Evolutionary conservation across 2,329 filamentous ascomycete genomes (phyloP), one percentile per base, ranked within the genome.

Genomic region (Ploettnerulaceae sp.): DNA sequence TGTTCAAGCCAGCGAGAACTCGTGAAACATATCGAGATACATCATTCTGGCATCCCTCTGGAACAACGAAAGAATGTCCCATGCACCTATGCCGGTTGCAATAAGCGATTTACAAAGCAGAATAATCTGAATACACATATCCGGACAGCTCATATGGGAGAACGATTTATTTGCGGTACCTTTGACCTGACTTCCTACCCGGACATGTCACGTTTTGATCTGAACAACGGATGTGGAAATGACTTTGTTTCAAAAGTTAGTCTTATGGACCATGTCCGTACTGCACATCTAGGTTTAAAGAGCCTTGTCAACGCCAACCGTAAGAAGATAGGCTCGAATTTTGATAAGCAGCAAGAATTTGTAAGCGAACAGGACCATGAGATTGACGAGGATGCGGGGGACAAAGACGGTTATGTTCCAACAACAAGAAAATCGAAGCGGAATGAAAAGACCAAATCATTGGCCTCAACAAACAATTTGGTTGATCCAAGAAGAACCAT

Each of bases 71-170:
- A 81, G 64, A 79, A 73, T 0, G 79, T 84, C 40, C 64, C 69
- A 1, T 95, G 91, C 63, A 75, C 79, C 0, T 74, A 82, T 60
- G 67, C 73, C 0, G 82, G 76, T 17, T 96, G 90, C 64, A 72
- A 70, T 45, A 87, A 86, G 61, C 79, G 73, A 44, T 96, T 96
- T 66, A 90, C 87, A 14, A 86, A 85, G 61, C 81, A 78, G 51
- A 84, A 84, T n/a, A 96, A 95, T 58, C 73, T 95, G 41, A 86
- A 83, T 12, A 79, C 82, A 0, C 91, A 97, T 62, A 72, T 91
- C 45, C 82, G 84, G 47, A 82, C 79, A 8, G 82, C 84, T 0
- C 91, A 96, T 62, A 76, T 89, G 55, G 84, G 87, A 14, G 71
- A 81, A 55, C 81, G 81, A 7, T 96, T 87, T 61, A 72, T 87